These are phyloP conservation scores for Monilinia aucupariae DNA, from an alignment of 2,329 filamentous ascomycete genomes.

Conservation along the genomic window DNA sequence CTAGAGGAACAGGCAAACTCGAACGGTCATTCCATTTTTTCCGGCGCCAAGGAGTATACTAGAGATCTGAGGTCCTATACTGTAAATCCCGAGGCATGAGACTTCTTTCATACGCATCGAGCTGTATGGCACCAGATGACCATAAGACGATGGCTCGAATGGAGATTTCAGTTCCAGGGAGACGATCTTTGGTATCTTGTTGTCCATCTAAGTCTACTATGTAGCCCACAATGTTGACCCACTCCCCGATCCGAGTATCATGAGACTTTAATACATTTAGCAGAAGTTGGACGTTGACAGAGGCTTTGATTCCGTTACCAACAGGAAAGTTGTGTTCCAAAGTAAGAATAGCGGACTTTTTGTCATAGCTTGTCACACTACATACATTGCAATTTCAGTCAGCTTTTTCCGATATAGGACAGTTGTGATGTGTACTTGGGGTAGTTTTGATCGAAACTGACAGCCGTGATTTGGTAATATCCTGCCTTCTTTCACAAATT, in stretches of 20 bases:
- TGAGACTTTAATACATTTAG: conserved; percentile 59
- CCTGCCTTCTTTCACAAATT: not conserved
- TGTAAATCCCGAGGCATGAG: conserved; percentile 17
- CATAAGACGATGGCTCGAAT: conserved; percentile 76
- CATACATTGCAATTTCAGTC: conserved; percentile 12
- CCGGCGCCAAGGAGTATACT: not conserved
- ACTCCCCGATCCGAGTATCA: conserved; percentile 67
- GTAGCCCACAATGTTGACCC: conserved; percentile 87
- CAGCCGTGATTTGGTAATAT: not conserved
- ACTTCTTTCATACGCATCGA: conserved; percentile 62
- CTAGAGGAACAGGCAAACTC: not conserved
- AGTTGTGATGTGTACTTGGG: not conserved
- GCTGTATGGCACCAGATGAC: conserved; percentile 65
- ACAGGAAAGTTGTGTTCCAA: conserved; percentile 63
- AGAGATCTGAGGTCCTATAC: not conserved
- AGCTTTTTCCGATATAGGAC: not conserved
- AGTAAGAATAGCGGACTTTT: conserved; percentile 52
- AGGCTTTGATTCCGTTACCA: conserved; percentile 43
- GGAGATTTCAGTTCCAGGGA: conserved; percentile 33
- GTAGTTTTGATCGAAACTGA: not conserved
- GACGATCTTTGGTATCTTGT: conserved; percentile 12
- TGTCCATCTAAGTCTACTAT: conserved; percentile 39
- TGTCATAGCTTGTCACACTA: conserved; percentile 56
- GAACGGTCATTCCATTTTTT: not conserved
- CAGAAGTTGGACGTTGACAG: conserved; percentile 67